Evolutionary conservation across 371 early-diverging fungal species (phyloP).

Genomic region (Mucor circinelloides): DNA sequence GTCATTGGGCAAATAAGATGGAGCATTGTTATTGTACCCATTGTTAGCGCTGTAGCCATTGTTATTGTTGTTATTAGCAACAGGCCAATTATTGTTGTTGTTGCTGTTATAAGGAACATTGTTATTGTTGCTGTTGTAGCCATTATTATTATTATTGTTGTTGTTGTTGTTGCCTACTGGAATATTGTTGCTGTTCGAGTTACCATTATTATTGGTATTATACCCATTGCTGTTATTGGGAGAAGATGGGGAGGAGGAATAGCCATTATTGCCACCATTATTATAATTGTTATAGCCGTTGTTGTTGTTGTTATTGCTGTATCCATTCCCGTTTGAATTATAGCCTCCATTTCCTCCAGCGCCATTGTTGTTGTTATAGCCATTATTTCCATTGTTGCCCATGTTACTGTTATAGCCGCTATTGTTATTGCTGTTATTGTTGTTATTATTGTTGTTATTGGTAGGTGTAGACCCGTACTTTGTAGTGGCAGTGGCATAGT

Average conservation of each 20-base stretch:
- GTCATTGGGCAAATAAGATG: not conserved
- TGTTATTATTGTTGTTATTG: constrained; percentile 4
- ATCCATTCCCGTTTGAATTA: not conserved
- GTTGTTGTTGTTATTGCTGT: not conserved
- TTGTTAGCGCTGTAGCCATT: constrained; percentile 1
- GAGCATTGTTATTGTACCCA: constrained; percentile 7
- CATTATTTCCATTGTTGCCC: not conserved
- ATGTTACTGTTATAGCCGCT: constrained; percentile 12
- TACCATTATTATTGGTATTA: constrained; percentile 1
- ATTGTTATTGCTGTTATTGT: constrained; percentile 10
- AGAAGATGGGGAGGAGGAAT: too few species aligned
- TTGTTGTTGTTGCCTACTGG: not conserved
- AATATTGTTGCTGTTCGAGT: not conserved
- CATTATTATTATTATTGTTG: not conserved
- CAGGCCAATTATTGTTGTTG: constrained; percentile 4
- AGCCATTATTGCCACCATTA: not conserved
- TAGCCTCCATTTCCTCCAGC: not conserved
- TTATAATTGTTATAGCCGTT: constrained; percentile 5
- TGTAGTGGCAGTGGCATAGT: not conserved
- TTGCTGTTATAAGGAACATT: constrained; percentile 16
- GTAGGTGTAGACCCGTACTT: constrained; percentile 11
- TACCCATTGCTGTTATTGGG: constrained; percentile 1
- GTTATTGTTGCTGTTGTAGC: constrained; percentile 4
- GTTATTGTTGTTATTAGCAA: not conserved
- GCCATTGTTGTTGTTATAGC: constrained; percentile 10